These are phyloP conservation scores for Dendrothele bispora DNA, from an alignment of 768 basidiomycete species.

Conservation along the genomic window DNA sequence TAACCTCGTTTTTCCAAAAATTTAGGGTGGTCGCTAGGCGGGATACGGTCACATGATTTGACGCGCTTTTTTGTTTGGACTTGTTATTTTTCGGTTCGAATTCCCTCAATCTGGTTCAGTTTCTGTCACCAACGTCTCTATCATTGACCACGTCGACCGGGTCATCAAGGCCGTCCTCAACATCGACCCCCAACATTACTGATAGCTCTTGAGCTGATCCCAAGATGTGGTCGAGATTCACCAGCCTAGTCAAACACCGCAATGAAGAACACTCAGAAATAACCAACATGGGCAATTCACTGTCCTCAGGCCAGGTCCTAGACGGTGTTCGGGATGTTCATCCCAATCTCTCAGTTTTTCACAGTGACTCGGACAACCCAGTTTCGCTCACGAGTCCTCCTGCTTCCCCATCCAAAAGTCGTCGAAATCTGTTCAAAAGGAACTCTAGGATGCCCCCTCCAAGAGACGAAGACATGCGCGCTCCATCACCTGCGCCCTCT, in stretches of 20 bases:
- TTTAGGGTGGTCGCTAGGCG: too few species aligned
- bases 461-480: constrained; percentile 38
- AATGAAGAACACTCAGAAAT: not conserved
- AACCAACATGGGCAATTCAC: too few species aligned
- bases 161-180: too few species aligned
- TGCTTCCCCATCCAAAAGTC: constrained; percentile 9
- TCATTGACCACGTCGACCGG: too few species aligned
- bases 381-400: constrained; percentile 6
- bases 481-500: constrained; percentile 34
- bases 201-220: too few species aligned
- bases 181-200: too few species aligned
- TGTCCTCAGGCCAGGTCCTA: constrained; percentile 20
- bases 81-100: too few species aligned
- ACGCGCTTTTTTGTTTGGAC: too few species aligned
- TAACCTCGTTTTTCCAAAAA: too few species aligned
- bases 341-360: constrained; percentile 39
- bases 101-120: too few species aligned
- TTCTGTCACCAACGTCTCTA: too few species aligned
- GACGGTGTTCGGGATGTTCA: constrained; percentile 34
- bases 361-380: constrained; percentile 14
- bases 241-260: not conserved
- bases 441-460: constrained; percentile 40
- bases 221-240: constrained; percentile 3
- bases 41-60: too few species aligned
- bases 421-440: constrained; percentile 49